A percentile compares a stretch with the other conserved stretches of the same genome.
These are phyloP conservation scores for Rhizoclosmatium globosum DNA, from an alignment of 192 early-diverging fungal species.

Conservation along the genomic window DNA sequence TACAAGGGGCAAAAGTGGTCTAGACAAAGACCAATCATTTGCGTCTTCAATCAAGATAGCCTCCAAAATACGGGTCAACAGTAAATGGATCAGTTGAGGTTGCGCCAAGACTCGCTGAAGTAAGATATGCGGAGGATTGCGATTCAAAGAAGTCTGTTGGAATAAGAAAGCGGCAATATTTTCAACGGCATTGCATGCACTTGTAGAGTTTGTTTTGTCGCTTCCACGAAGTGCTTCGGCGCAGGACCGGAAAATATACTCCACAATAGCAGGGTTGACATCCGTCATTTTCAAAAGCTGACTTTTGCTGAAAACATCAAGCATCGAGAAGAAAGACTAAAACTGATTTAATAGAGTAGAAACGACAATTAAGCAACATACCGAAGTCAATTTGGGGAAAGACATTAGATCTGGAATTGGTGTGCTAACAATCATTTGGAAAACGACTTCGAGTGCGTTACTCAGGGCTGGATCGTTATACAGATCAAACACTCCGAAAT, in stretches of 20 bases:
- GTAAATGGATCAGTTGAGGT: constrained; percentile 67
- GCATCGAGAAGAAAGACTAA: constrained; percentile 65
- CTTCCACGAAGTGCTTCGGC: constrained; percentile 74
- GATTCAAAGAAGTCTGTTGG: constrained; percentile 46
- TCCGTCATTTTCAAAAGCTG: constrained; percentile 69
- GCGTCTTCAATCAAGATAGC: constrained; percentile 83
- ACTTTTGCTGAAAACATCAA: constrained; percentile 75
- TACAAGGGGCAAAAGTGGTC: constrained; percentile 82
- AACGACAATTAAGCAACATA: constrained; percentile 8
- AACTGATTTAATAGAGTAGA: not conserved
- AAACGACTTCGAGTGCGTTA: constrained; percentile 66
- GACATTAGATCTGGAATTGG: constrained; percentile 79
- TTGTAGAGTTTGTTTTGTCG: constrained; percentile 64
- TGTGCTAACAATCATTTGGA: constrained; percentile 75
- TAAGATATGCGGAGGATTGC: constrained; percentile 57
- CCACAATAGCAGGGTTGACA: constrained; percentile 64
- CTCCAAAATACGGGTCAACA: constrained; percentile 75
- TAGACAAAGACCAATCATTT: constrained; percentile 84
- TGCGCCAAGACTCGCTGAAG: constrained; percentile 61
- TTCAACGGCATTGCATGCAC: constrained; percentile 77
- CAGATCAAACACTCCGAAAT: constrained; percentile 90
- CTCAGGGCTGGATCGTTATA: constrained; percentile 85
- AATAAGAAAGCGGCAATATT: constrained; percentile 76
- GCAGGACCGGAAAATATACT: constrained; percentile 77
- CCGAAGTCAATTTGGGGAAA: constrained; percentile 65